A percentile compares a stretch with the other conserved stretches of the same genome.
These are phyloP conservation scores for Pisolithus orientalis DNA, from an alignment of 768 basidiomycete genomes.

Conservation along the genomic window DNA sequence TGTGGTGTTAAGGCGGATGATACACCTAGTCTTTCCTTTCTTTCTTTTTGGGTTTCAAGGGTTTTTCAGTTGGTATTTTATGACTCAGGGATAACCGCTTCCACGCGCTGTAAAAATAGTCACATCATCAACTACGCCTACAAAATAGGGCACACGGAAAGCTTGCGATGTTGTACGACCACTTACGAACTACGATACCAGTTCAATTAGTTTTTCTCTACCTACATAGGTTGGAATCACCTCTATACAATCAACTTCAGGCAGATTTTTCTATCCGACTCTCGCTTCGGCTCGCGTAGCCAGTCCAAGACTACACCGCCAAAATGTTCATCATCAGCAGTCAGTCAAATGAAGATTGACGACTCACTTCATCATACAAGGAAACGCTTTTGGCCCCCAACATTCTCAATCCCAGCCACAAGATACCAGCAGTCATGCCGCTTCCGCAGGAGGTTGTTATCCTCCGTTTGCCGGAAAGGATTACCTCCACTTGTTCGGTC, in stretches of 20 bases:
- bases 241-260: conserved; percentile 6
- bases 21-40: not conserved
- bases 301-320: conserved; percentile 81
- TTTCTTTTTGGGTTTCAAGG: conserved; percentile 11
- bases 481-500: conserved; percentile 41
- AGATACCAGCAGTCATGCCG: conserved; percentile 94
- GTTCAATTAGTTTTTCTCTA: conserved; percentile 2
- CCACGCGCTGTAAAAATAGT: conserved; percentile 12
- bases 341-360: conserved; percentile 4
- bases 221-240: not conserved
- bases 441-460: conserved; percentile 86
- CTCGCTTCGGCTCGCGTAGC: conserved; percentile 72
- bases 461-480: conserved; percentile 53
- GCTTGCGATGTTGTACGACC: conserved; percentile 23
- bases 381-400: conserved; percentile 54
- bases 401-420: conserved; percentile 88
- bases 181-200: conserved; percentile 14
- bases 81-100: conserved; percentile 4
- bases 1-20: conserved; percentile 12
- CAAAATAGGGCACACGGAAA: conserved; percentile 11
- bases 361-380: conserved; percentile 90
- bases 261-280: conserved; percentile 63
- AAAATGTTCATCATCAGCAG: conserved; percentile 11
- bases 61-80: conserved; percentile 15
- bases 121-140: conserved; percentile 8